These are phyloP conservation scores for Carex sylvatica DNA, from an alignment of 202 grass and related monocot species.

Conservation along the genomic window DNA sequence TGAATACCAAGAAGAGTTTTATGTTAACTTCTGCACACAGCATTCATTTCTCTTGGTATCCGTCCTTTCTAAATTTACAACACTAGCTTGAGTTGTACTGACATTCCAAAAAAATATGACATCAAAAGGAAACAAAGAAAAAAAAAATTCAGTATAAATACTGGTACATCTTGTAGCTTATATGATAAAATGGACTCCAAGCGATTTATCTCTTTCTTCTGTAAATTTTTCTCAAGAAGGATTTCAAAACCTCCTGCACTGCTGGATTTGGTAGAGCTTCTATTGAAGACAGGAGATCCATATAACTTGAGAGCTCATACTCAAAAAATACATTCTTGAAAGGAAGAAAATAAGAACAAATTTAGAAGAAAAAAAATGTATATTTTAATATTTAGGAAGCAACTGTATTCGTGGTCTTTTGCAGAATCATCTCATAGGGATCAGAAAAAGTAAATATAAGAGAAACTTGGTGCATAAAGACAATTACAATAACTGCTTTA, in stretches of 20 bases:
- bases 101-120: background rate
- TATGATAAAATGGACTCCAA: background rate
- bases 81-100: background rate
- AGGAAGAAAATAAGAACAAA: background rate
- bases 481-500: background rate
- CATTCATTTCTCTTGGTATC: background rate
- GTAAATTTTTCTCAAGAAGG: conserved; percentile 65
- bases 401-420: background rate
- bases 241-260: conserved; percentile 46
- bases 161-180: background rate
- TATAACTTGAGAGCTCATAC: conserved; percentile 56
- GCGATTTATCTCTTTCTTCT: conserved; percentile 53
- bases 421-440: background rate
- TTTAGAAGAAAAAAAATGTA: background rate
- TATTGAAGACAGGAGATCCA: conserved; percentile 52
- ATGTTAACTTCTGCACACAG: no score
- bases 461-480: background rate
- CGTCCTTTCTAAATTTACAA: background rate
- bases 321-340: conserved; percentile 55
- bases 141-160: conserved; percentile 1
- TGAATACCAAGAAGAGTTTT: no score
- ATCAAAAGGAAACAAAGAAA: conserved; percentile 8
- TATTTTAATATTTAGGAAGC: background rate
- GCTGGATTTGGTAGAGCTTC: conserved; percentile 36
- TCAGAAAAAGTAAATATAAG: background rate